Evolutionary conservation across 768 basidiomycete genomes (phyloP).

Genomic region (Mycena epipterygia): DNA sequence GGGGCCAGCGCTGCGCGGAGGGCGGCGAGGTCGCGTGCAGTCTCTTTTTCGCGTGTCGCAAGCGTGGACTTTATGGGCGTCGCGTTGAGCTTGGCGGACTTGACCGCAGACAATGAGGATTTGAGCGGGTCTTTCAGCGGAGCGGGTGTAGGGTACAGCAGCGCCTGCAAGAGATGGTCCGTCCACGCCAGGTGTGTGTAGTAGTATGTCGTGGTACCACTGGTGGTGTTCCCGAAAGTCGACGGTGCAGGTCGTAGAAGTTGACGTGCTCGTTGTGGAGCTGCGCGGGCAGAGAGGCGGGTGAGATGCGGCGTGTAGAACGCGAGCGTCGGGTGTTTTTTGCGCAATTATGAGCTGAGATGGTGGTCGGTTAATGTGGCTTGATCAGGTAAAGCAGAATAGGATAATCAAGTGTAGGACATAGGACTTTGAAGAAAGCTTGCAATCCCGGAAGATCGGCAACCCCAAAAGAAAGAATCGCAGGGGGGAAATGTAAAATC

Average conservation of each 20-base stretch:
- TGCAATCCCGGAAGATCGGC: too few species aligned
- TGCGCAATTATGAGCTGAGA: conserved; percentile 67
- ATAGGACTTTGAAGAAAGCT: too few species aligned
- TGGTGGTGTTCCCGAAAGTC: not conserved
- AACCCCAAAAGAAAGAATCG: too few species aligned
- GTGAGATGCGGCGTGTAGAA: conserved; percentile 71
- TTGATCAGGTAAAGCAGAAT: not conserved
- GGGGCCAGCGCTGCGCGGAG: conserved; percentile 47
- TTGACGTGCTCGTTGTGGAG: conserved; percentile 31
- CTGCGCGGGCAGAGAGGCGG: conserved; percentile 67
- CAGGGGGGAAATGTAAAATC: not conserved
- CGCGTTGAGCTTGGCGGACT: conserved; percentile 27
- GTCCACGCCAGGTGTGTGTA: conserved; percentile 68
- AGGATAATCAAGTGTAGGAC: not conserved
- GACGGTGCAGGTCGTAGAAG: conserved; percentile 12
- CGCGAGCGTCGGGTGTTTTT: conserved; percentile 77
- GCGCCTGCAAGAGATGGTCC: conserved; percentile 63
- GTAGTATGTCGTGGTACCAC: conserved; percentile 24
- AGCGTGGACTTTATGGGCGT: conserved; percentile 47
- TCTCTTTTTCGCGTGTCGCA: conserved; percentile 22
- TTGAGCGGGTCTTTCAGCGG: too few species aligned
- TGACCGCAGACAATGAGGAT: conserved; percentile 62
- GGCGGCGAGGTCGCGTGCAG: conserved; percentile 30
- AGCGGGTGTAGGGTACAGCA: conserved; percentile 46
- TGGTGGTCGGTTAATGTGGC: not conserved